phyloP scores from a whole-genome alignment of 495 filamentous ascomycete genomes.

The Tuber magnatum region DNA sequence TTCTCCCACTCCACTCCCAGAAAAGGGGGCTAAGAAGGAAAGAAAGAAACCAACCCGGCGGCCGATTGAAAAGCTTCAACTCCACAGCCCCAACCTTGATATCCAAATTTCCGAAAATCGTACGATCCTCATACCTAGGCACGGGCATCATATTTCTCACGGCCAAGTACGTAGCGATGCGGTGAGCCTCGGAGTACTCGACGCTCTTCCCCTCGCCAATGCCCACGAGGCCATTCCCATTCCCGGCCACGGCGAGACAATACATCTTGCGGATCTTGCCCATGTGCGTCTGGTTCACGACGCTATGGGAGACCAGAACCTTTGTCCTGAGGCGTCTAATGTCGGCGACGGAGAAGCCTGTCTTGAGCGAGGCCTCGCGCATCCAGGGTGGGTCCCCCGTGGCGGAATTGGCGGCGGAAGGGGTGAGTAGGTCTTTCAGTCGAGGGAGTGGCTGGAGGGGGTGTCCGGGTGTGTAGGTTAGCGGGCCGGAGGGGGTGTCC shows the following conservation, averaged over 20 bases:
- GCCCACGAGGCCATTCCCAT: slow-evolving; percentile 74
- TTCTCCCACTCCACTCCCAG: no score
- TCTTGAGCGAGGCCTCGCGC: slow-evolving; percentile 43
- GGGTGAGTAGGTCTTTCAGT: slow-evolving; percentile 37
- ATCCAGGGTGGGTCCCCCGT: slow-evolving; percentile 48
- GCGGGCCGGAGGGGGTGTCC: slow-evolving; percentile 47
- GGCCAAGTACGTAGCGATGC: slow-evolving; percentile 65
- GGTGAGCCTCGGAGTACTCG: slow-evolving; percentile 56
- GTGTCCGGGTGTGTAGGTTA: slow-evolving; percentile 40
- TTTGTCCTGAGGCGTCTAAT: slow-evolving; percentile 55
- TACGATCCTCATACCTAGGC: slow-evolving; percentile 79
- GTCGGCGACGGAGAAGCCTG: slow-evolving; percentile 55
- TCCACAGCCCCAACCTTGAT: slow-evolving; percentile 79
- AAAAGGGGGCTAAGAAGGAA: slow-evolving; percentile 5
- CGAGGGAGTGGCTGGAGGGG: slow-evolving; percentile 41
- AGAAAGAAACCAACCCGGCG: slow-evolving; percentile 63
- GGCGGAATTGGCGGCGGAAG: slow-evolving; percentile 41
- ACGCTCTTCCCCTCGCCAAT: slow-evolving; percentile 82
- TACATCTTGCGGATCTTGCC: slow-evolving; percentile 76
- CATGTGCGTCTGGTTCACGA: slow-evolving; percentile 90
- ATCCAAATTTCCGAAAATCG: slow-evolving; percentile 77
- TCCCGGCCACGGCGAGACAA: slow-evolving; percentile 69
- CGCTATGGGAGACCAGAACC: slow-evolving; percentile 60
- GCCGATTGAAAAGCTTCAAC: slow-evolving; percentile 67
- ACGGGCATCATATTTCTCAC: slow-evolving; percentile 83